Evolutionary conservation across 1,284 basidiomycete genomes (phyloP).

Genomic region (Boletus semigastroideus): DNA sequence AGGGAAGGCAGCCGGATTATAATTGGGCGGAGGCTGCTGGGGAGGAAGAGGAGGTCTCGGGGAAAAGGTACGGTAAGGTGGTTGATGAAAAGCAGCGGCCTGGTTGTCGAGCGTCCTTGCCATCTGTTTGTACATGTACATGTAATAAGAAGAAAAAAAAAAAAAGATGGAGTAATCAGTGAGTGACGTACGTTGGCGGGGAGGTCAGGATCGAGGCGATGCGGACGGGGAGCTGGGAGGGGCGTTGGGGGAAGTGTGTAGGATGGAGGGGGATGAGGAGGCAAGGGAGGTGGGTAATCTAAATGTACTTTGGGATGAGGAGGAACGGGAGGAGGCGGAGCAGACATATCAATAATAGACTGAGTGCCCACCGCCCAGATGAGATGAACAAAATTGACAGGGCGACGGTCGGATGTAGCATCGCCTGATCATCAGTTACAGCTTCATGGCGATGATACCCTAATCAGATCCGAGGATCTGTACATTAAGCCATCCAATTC

Average conservation of each 20-base stretch:
- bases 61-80: constrained; percentile 21
- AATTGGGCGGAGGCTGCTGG: constrained; percentile 16
- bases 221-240: constrained; percentile 67
- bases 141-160: constrained; percentile 19
- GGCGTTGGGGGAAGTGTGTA: constrained; percentile 42
- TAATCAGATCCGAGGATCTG: no score
- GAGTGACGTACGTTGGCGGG: constrained; percentile 56
- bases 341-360: background rate
- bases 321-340: constrained; percentile 21
- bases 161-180: constrained; percentile 13
- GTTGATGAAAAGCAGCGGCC: constrained; percentile 23
- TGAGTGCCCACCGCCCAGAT: no score
- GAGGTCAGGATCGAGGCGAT: constrained; percentile 58
- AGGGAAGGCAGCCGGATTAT: constrained; percentile 13
- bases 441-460: no score
- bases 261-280: constrained; percentile 41
- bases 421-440: no score
- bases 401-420: no score
- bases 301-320: constrained; percentile 17
- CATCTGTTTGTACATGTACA: constrained; percentile 49
- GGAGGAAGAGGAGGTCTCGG: constrained; percentile 19
- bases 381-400: no score
- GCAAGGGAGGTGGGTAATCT: constrained; percentile 38
- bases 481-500: no score
- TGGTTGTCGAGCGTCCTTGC: constrained; percentile 58